Percentiles rank a stretch among this genome's conserved stretches.
These are phyloP conservation scores for Floccularia luteovirens DNA, from an alignment of 768 basidiomycete genomes.

Conservation along the genomic window DNA sequence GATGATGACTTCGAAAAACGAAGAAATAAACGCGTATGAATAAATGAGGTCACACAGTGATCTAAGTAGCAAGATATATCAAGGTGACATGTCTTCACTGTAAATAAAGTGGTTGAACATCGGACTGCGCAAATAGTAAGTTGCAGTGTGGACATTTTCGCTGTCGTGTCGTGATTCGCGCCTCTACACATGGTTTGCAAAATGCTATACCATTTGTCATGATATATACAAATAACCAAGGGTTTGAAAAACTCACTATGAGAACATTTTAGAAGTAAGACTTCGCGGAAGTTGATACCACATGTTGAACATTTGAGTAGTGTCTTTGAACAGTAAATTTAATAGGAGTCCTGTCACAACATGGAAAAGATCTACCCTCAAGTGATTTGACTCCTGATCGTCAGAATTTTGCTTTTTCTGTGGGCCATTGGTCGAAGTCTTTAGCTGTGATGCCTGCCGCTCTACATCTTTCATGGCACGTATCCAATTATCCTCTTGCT, in stretches of 20 bases:
- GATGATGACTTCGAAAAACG: neutral
- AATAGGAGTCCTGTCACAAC: neutral
- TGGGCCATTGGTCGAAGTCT: constrained; percentile 22
- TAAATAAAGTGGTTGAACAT: constrained; percentile 51
- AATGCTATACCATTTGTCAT: constrained; percentile 49
- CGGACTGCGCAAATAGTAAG: constrained; percentile 71
- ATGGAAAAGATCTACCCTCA: constrained; percentile 53
- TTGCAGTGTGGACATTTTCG: constrained; percentile 93
- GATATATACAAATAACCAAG: constrained; percentile 1
- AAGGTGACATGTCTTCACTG: constrained; percentile 22
- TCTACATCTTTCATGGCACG: constrained; percentile 45
- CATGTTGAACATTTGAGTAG: constrained; percentile 90
- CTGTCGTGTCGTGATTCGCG: constrained; percentile 83
- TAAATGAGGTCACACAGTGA: constrained; percentile 4
- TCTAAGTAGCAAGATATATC: constrained; percentile 2
- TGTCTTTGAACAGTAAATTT: constrained; percentile 32
- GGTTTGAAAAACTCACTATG: constrained; percentile 78
- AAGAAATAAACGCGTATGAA: constrained; percentile 1
- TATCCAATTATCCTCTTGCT: constrained; percentile 39
- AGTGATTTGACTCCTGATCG: constrained; percentile 43
- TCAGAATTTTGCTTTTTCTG: constrained; percentile 20
- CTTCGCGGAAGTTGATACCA: constrained; percentile 65
- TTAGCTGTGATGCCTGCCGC: constrained; percentile 36
- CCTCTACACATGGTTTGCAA: constrained; percentile 78
- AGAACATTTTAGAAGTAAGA: constrained; percentile 83